phyloP scores from a whole-genome alignment of 2,329 filamentous ascomycete species.

The Microdochium bolleyi region DNA sequence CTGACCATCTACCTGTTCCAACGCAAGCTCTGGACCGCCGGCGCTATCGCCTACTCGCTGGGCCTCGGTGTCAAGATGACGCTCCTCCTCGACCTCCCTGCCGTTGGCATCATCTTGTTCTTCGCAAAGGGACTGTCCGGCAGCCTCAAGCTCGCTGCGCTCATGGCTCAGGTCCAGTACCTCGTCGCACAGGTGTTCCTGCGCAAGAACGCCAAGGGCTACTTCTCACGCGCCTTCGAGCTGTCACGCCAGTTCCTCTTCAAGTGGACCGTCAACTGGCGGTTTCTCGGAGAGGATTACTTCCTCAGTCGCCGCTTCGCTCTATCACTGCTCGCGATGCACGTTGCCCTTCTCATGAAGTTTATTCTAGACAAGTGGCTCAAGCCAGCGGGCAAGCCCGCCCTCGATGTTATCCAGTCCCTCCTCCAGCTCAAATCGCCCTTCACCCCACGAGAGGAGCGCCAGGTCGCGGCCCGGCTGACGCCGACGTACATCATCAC shows the following conservation, averaged over 20 bases:
- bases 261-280: conserved; percentile 99
- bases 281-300: conserved; percentile 75
- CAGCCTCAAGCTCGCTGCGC: conserved; percentile 58
- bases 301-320: conserved; percentile 70
- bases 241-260: conserved; percentile 86
- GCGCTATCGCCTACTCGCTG: conserved; percentile 63
- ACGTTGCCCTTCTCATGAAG: conserved; percentile 54
- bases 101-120: conserved; percentile 68
- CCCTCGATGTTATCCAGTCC: conserved; percentile 43
- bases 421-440: conserved; percentile 35
- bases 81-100: conserved; percentile 73
- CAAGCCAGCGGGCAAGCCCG: conserved; percentile 52
- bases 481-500: conserved; percentile 70
- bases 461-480: conserved; percentile 46
- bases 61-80: conserved; percentile 96
- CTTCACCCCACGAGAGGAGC: conserved; percentile 43
- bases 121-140: conserved; percentile 60
- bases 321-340: conserved; percentile 54
- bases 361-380: conserved; percentile 68
- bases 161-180: conserved; percentile 75
- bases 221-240: conserved; percentile 80
- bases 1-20: conserved; percentile 73
- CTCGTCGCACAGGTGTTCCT: conserved; percentile 61
- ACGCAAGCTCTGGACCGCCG: conserved; percentile 63
- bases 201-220: conserved; percentile 56